A percentile compares a stretch with the other conserved stretches of the same genome.
Conservation (phyloP, 768 basidiomycete species). For the Scleroderma bovista region DNA sequence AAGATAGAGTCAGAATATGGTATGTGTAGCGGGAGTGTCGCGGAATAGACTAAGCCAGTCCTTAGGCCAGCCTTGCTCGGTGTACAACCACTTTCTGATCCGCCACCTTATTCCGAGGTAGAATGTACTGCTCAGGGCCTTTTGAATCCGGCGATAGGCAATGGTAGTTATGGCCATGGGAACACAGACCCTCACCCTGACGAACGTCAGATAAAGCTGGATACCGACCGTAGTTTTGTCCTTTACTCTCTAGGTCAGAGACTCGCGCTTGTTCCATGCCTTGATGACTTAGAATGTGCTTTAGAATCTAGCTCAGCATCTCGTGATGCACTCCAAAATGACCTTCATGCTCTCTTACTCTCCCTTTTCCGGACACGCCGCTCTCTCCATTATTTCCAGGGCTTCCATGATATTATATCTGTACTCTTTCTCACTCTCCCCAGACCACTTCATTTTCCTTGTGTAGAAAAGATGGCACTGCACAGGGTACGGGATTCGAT, state of each 20-base stretch:
- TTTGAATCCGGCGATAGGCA: not conserved
- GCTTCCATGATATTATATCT: constrained; percentile 89
- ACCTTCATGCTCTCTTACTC: constrained; percentile 69
- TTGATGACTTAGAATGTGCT: constrained; percentile 7
- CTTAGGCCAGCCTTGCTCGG: constrained; percentile 26
- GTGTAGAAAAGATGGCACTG: constrained; percentile 37
- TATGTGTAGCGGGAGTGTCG: constrained; percentile 23
- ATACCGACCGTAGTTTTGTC: constrained; percentile 91
- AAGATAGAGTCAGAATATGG: constrained; percentile 53
- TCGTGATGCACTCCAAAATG: constrained; percentile 53
- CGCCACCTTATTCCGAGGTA: constrained; percentile 22
- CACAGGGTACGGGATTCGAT: constrained; percentile 74
- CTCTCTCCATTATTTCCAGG: constrained; percentile 80
- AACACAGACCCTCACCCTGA: constrained; percentile 49
- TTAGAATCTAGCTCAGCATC: constrained; percentile 12
- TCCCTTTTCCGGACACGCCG: constrained; percentile 68
- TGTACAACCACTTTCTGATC: constrained; percentile 37
- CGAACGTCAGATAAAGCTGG: constrained; percentile 82
- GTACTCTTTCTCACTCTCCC: constrained; percentile 77
- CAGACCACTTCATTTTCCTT: constrained; percentile 46
- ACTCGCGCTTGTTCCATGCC: constrained; percentile 1
- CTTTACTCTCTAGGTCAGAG: constrained; percentile 80
- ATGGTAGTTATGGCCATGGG: not conserved
- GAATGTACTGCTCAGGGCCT: constrained; percentile 6
- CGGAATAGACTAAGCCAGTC: constrained; percentile 15